These are phyloP conservation scores for Chalciporus piperatoides DNA, from an alignment of 1,284 basidiomycete genomes.

Conservation along the genomic window DNA sequence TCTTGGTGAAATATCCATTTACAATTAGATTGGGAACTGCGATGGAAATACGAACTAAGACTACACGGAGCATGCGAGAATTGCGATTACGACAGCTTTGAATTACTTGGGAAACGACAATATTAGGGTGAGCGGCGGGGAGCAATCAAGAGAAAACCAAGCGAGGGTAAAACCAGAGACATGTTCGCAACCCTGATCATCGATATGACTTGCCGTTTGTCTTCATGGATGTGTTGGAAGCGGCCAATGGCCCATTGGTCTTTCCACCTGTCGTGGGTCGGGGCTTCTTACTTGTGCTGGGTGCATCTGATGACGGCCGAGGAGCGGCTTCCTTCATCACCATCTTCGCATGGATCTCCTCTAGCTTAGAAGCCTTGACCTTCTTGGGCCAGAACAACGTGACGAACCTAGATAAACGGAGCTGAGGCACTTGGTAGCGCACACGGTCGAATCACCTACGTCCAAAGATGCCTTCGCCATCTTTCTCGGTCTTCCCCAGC, in stretches of 20 bases:
- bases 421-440: slow-evolving; percentile 11
- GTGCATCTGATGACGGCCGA: slow-evolving; percentile 41
- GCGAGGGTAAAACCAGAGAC: slow-evolving; percentile 1
- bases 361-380: slow-evolving; percentile 86
- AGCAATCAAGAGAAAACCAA: slow-evolving; percentile 13
- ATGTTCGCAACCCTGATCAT: slow-evolving; percentile 18
- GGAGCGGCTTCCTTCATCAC: slow-evolving; percentile 75
- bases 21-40: slow-evolving; percentile 15
- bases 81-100: slow-evolving; percentile 28
- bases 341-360: slow-evolving; percentile 93
- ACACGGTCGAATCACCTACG: slow-evolving; percentile 52
- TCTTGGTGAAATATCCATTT: slow-evolving; percentile 19
- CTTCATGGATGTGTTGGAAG: slow-evolving; percentile 33
- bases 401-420: slow-evolving; percentile 60
- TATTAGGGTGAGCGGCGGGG: slow-evolving; percentile 14
- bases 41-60: slow-evolving; percentile 17
- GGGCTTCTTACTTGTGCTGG: slow-evolving; percentile 48
- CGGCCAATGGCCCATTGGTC: slow-evolving; percentile 41
- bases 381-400: slow-evolving; percentile 98
- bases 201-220: slow-evolving; percentile 33
- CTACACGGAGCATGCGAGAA: slow-evolving; percentile 24
- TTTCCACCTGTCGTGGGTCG: slow-evolving; percentile 47
- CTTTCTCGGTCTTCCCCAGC: slow-evolving; percentile 77
- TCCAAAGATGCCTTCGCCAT: slow-evolving; percentile 95
- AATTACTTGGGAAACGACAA: slow-evolving; percentile 25